Evolutionary conservation across 768 basidiomycete species (phyloP), one percentile per base, ranked within the genome.

Genomic region (Russula olivacea): DNA sequence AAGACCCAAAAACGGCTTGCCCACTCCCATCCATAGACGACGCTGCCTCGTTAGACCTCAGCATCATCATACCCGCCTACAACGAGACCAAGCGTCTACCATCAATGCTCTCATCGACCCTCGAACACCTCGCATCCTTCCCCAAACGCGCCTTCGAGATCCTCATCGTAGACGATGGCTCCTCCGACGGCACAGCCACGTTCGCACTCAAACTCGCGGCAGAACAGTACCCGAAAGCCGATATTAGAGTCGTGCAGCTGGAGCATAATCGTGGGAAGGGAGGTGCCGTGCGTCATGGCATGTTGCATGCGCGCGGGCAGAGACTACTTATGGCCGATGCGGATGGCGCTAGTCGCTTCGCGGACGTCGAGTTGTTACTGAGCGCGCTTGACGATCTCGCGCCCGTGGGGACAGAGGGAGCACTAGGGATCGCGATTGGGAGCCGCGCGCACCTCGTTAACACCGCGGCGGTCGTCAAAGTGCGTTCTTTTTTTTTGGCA

Each of bases 401-500:
- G 58, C 78, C 77, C 0, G 79, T 79, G 0, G 71, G 77, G 15
- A 76, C 80, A 43, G 78, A 74, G n/a, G 21, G 10, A 14, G 78
- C 82, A 1, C 83, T 84, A 1, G 87, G 87, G 3, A 83, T 91
- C 14, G 87, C 78, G 0, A 75, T 97, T 1, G 96, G 95, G 1
- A 94, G 91, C 69, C 77, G 95, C 38, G 95, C 96, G 9, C 95
- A 98, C 75, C 81, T 98, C 55, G 94, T 97, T 58, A 84, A 83
- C 67, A 92, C 92, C 0, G 92, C 91, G 48, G 94, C 91, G 12
- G 95, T 98, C 25, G 95, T 98, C 58, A 93, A 95, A 78, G 93
- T 93, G 53, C 40, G 79, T 32, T 21, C 19, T 19, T 30, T 10
- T 23, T 58, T 41, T 23, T 34, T 54, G 50, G 30, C 7, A 12